Base-by-base conservation (phyloP, 2,329 filamentous ascomycete species). In the Xylariaceae sp. region DNA sequence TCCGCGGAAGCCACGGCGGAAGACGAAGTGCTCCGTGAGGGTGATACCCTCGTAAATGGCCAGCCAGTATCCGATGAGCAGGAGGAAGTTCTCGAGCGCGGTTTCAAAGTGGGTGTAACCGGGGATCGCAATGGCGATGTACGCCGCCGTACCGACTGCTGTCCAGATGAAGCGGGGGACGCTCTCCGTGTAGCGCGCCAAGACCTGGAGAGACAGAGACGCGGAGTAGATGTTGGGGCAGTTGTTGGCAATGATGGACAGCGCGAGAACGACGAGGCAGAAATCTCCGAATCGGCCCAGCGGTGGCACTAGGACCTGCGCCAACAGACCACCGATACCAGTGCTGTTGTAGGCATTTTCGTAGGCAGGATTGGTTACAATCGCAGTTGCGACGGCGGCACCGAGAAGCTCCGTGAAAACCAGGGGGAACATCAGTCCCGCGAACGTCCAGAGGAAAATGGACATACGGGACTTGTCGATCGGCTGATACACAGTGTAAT, bases 401-500 rank as follows among this genome's bases (percentile, higher is more conserved):
- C 87, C 89, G 2, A 92, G 81, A 70, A 90, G 83, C 73, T 91
- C 81, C 1, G 85, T 88, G 75, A 93, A 92, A 61, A 88, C 77
- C 1, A 93, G 81, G 1, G 88, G 86, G 63, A 89, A 74, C 63
- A 88, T 82, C 11, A 94, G 78, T 8, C 90, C 90, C 23, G 77
- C 70, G 72, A 86, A 89, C 35, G 88, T 89, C 70, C 84, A 85
- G 61, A 82, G 67, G 73, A 92, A 93, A 61, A 92, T 78, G 61
- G 85, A 84, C 48, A 71, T 72, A 18, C 83, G 80, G 35, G 82
- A 81, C 47, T 84, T 84, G 23, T 74, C 78, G 2, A 79, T 76
- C 0, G 88, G 88, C 67, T 92, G 89, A 73, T 92, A 92, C 54
- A 90, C 88, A 18, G 88, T 90, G 72, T 92, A 93, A 69, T 93